A percentile compares a stretch with the other conserved stretches of the same genome.
Evolutionary conservation across 2,329 filamentous ascomycete species (phyloP).

Genomic region (Beauveria sp.): DNA sequence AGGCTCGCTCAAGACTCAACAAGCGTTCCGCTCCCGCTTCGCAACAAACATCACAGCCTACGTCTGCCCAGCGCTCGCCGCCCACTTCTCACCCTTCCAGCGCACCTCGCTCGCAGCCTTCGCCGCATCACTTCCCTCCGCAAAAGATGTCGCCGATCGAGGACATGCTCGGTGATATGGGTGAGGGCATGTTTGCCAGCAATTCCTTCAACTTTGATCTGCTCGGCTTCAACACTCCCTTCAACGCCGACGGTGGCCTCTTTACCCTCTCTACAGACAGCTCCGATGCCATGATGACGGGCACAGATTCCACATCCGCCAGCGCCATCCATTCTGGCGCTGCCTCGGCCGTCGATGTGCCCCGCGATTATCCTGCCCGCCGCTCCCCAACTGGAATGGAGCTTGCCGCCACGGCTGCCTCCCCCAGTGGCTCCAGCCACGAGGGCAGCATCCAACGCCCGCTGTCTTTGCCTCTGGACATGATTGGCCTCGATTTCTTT

Average conservation of each 20-base stretch:
- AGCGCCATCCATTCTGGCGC: not conserved
- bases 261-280: conserved; percentile 5
- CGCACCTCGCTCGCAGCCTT: not conserved
- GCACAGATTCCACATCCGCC: not conserved
- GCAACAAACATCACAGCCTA: not conserved
- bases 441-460: conserved; percentile 8
- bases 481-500: conserved; percentile 11
- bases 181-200: conserved; percentile 10
- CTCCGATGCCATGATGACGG: conserved; percentile 8
- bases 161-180: conserved; percentile 11
- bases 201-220: conserved; percentile 6
- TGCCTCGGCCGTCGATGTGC: conserved; percentile 4
- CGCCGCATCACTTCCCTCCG: not conserved
- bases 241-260: conserved; percentile 8
- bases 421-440: not conserved
- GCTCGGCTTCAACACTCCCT: conserved; percentile 9
- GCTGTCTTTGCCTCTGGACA: conserved; percentile 6
- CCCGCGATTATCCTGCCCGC: not conserved
- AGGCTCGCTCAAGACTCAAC: conserved; percentile 9
- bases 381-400: not conserved
- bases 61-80: conserved; percentile 2
- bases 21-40: conserved; percentile 1
- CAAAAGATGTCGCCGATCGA: conserved; percentile 4
- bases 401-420: not conserved
- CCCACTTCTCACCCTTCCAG: not conserved